These are phyloP conservation scores for Aegilops umbellulata DNA, from an alignment of 176 grass and related monocot genomes.

Conservation along the genomic window DNA sequence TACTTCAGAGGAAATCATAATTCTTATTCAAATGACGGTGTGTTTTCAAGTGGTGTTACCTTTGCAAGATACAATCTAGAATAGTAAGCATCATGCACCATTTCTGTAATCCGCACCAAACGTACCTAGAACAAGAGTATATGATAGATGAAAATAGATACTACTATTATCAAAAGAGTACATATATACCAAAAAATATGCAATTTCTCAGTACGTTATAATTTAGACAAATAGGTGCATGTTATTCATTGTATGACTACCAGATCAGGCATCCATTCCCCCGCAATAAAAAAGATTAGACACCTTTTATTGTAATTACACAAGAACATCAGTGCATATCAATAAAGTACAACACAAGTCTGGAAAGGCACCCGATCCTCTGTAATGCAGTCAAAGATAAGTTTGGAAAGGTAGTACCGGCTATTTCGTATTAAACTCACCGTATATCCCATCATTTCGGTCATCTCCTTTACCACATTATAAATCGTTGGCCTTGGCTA, in stretches of 20 bases:
- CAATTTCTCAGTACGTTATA: not conserved
- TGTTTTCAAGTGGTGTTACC: slow-evolving; percentile 38
- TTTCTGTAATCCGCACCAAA: slow-evolving; percentile 82
- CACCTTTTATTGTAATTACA: not conserved
- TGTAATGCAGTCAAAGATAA: not conserved
- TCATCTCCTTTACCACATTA: slow-evolving; percentile 80
- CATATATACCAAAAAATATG: not conserved
- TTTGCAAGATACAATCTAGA: slow-evolving; percentile 86
- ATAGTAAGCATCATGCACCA: slow-evolving; percentile 80
- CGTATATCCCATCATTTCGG: slow-evolving; percentile 82
- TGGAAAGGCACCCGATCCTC: not conserved
- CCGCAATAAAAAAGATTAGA: not conserved
- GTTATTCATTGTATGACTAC: not conserved
- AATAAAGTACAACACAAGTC: slow-evolving; percentile 1
- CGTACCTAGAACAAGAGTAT: slow-evolving; percentile 46
- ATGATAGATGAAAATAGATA: slow-evolving; percentile 18
- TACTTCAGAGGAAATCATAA: slow-evolving; percentile 14
- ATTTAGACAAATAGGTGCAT: not conserved
- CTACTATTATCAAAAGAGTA: not conserved
- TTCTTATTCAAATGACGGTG: not conserved
- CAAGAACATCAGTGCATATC: not conserved
- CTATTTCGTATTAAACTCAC: slow-evolving; percentile 34
- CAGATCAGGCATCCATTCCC: not conserved
- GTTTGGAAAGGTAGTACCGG: not conserved
- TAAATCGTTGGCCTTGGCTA: slow-evolving; percentile 92